These are phyloP conservation scores for Termitomyces sp. DNA, from an alignment of 768 basidiomycete genomes.

Conservation along the genomic window DNA sequence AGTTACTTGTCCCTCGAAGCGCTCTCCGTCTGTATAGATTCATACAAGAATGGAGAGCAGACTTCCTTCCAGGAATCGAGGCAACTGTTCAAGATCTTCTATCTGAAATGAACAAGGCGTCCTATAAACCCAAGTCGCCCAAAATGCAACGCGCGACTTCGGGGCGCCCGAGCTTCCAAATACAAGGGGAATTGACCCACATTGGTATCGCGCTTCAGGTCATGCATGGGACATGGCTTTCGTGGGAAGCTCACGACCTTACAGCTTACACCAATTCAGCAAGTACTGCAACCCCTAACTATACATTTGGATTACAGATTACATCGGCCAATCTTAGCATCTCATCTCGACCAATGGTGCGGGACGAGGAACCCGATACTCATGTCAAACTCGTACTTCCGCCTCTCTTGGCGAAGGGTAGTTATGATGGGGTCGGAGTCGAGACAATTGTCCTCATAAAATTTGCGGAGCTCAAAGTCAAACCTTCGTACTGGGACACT, in stretches of 20 bases:
- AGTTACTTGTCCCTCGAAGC: conserved; percentile 70
- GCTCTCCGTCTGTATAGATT: conserved; percentile 76
- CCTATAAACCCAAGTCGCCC: conserved; percentile 26
- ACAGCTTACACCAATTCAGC: conserved; percentile 40
- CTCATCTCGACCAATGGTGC: conserved; percentile 37
- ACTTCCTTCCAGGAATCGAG: conserved; percentile 74
- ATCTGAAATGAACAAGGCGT: conserved; percentile 50
- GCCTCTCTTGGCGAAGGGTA: conserved; percentile 56
- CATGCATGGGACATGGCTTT: conserved; percentile 86
- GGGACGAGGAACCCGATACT: conserved; percentile 32
- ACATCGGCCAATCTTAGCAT: conserved; percentile 58
- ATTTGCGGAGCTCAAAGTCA: conserved; percentile 66
- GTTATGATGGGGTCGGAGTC: conserved; percentile 42
- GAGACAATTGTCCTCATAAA: conserved; percentile 59
- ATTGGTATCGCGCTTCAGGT: conserved; percentile 67
- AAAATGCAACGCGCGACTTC: conserved; percentile 23
- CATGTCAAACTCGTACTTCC: conserved; percentile 65
- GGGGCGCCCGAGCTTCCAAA: conserved; percentile 31
- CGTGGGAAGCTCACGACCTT: conserved; percentile 58
- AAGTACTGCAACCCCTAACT: conserved; percentile 24
- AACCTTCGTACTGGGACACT: conserved; percentile 81
- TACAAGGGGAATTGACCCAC: conserved; percentile 47
- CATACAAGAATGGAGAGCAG: conserved; percentile 75
- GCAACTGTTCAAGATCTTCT: conserved; percentile 59
- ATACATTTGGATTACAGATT: conserved; percentile 61